Percentiles rank a stretch among this genome's conserved stretches.
These are phyloP conservation scores for Arthrobotrys musiformis DNA, from an alignment of 2,329 filamentous ascomycete species.

Conservation along the genomic window DNA sequence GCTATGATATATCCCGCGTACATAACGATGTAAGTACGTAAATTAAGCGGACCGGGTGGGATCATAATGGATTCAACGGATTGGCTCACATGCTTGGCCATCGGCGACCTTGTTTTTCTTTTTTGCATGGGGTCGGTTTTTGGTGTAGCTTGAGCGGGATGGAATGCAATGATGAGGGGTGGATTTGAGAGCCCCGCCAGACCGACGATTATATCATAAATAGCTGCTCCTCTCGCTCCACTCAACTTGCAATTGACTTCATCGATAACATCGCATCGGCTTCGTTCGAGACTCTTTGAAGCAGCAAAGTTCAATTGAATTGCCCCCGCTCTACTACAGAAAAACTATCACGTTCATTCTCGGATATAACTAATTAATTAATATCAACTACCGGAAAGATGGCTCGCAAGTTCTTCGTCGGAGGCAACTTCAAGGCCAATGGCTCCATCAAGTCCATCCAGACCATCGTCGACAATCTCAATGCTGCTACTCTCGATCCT, in stretches of 20 bases:
- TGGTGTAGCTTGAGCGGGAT: slow-evolving; percentile 43
- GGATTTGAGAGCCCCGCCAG: slow-evolving; percentile 45
- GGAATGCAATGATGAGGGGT: slow-evolving; percentile 13
- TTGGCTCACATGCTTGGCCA: slow-evolving; percentile 16
- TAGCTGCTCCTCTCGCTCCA: slow-evolving; percentile 12
- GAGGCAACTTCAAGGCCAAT: slow-evolving; percentile 99
- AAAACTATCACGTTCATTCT: slow-evolving; percentile 22
- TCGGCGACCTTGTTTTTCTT: slow-evolving; percentile 21
- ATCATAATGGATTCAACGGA: slow-evolving; percentile 16
- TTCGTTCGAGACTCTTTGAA: not conserved
- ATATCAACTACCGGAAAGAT: slow-evolving; percentile 28
- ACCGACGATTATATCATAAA: slow-evolving; percentile 41
- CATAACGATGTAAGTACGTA: not conserved
- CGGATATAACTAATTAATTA: not conserved
- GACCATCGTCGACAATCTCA: slow-evolving; percentile 88
- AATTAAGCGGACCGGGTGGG: not conserved
- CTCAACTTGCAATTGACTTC: not conserved
- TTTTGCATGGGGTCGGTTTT: slow-evolving; percentile 29
- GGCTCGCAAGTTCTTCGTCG: slow-evolving; percentile 89
- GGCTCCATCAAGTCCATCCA: slow-evolving; percentile 89
- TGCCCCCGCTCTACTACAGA: not conserved
- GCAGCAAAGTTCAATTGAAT: not conserved
- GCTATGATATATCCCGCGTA: slow-evolving; percentile 3
- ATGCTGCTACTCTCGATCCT: slow-evolving; percentile 81
- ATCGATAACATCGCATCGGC: slow-evolving; percentile 5